A percentile compares a stretch with the other conserved stretches of the same genome.
These are phyloP conservation scores for Ustanciosporium gigantosporum DNA, from an alignment of 1,284 basidiomycete species.

Conservation along the genomic window DNA sequence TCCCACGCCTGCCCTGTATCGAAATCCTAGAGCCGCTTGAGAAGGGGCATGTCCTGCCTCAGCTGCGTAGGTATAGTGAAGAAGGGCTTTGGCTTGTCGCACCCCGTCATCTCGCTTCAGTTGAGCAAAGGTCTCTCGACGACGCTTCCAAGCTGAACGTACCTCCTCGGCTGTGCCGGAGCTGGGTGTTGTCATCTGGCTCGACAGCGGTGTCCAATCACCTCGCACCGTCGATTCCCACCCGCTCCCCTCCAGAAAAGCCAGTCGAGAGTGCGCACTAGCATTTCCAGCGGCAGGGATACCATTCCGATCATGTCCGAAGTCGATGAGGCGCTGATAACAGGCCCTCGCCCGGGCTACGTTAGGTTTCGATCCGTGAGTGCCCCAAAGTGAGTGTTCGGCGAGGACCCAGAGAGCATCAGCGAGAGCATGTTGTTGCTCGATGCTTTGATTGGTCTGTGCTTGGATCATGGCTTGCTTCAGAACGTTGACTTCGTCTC, in stretches of 20 bases:
- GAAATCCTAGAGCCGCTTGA: slow-evolving; percentile 88
- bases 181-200: slow-evolving; percentile 6
- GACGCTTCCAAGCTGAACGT: slow-evolving; percentile 26
- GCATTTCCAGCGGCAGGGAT: slow-evolving; percentile 44
- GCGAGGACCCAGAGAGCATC: slow-evolving; percentile 58
- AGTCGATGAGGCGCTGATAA: slow-evolving; percentile 42
- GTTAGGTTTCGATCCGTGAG: slow-evolving; percentile 48
- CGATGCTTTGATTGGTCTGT: background rate
- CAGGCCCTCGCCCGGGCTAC: slow-evolving; percentile 41
- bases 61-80: slow-evolving; percentile 91
- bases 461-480: slow-evolving; percentile 3
- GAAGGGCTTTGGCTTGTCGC: slow-evolving; percentile 68
- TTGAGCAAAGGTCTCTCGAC: slow-evolving; percentile 26
- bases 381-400: slow-evolving; percentile 57
- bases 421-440: slow-evolving; percentile 14
- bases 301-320: slow-evolving; percentile 21
- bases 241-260: slow-evolving; percentile 49
- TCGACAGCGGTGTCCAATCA: slow-evolving; percentile 26
- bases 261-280: slow-evolving; percentile 54
- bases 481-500: background rate
- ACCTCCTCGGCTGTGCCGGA: slow-evolving; percentile 17
- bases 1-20: slow-evolving; percentile 94
- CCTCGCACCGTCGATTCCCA: slow-evolving; percentile 42
- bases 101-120: slow-evolving; percentile 39
- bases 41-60: slow-evolving; percentile 82